phyloP scores from a whole-genome alignment of 495 filamentous ascomycete species.

The Podospora pseudopauciseta region DNA sequence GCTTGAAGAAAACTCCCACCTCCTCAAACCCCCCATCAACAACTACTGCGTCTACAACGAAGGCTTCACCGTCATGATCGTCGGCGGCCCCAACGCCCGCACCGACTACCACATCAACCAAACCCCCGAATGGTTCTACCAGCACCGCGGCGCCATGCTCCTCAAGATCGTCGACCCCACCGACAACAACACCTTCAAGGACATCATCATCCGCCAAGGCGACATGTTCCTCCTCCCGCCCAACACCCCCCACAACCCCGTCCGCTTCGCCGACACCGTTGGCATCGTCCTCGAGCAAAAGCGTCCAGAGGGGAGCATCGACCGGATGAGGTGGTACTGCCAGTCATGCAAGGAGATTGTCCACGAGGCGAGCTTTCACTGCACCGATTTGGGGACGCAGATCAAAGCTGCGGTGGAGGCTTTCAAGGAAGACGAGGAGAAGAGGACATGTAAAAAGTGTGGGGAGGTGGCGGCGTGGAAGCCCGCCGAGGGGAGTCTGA shows the following conservation, averaged over 20 bases:
- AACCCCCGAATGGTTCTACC: conserved; percentile 97
- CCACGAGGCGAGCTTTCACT: conserved; percentile 82
- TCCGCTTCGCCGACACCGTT: conserved; percentile 60
- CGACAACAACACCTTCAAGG: conserved; percentile 52
- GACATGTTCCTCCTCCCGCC: conserved; percentile 90
- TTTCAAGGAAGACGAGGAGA: conserved; percentile 68
- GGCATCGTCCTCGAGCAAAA: conserved; percentile 90
- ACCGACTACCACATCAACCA: conserved; percentile 99
- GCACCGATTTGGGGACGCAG: conserved; percentile 91
- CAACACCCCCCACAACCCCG: conserved; percentile 82
- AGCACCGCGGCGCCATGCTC: conserved; percentile 88
- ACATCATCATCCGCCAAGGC: conserved; percentile 86
- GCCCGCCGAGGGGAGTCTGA: conserved; percentile 47
- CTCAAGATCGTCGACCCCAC: conserved; percentile 77
- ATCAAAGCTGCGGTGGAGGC: conserved; percentile 88
- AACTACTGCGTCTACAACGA: conserved; percentile 94
- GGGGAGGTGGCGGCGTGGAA: conserved; percentile 63
- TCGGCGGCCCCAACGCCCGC: conserved; percentile 92
- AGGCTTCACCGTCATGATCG: conserved; percentile 81
- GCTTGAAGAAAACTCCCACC: conserved; percentile 88
- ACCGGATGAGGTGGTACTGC: conserved; percentile 92
- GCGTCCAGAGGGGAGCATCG: conserved; percentile 63
- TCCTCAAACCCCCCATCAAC: conserved; percentile 92
- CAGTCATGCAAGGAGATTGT: conserved; percentile 67
- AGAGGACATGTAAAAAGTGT: conserved; percentile 74